A percentile compares a stretch with the other conserved stretches of the same genome.
Conservation (phyloP, 1,139 yeast genomes). For the Hemisphaericaspora lyxosophila region DNA sequence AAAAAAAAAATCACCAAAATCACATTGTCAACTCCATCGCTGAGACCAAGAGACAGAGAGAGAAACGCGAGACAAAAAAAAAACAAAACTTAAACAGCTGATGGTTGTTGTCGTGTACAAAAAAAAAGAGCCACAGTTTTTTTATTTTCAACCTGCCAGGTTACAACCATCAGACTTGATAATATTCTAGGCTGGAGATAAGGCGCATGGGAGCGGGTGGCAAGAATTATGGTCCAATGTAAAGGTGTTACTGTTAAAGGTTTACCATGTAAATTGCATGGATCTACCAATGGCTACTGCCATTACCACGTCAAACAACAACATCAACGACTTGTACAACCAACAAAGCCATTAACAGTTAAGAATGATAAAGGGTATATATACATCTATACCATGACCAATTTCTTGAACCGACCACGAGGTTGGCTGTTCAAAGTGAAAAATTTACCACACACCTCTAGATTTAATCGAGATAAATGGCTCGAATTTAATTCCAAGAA, state of each 20-base stretch:
- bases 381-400: conserved; percentile 50
- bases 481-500: conserved; percentile 38
- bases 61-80: not conserved
- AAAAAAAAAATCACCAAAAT: too few species aligned
- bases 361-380: conserved; percentile 38
- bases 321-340: not conserved
- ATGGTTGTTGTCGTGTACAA: not conserved
- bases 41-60: not conserved
- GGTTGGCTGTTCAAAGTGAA: conserved; percentile 31
- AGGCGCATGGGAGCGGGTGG: too few species aligned
- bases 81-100: too few species aligned
- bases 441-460: conserved; percentile 28
- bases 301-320: conserved; percentile 21
- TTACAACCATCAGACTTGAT: not conserved
- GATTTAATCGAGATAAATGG: conserved; percentile 28
- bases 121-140: not conserved
- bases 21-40: not conserved
- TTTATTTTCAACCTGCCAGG: not conserved
- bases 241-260: conserved; percentile 33
- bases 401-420: conserved; percentile 20
- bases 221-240: conserved; percentile 22
- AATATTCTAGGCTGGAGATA: too few species aligned
- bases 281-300: conserved; percentile 25
- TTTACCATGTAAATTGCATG: conserved; percentile 24
- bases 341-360: not conserved